Base-by-base conservation (phyloP, 148 eudicot species). In the Chenopodium album region DNA sequence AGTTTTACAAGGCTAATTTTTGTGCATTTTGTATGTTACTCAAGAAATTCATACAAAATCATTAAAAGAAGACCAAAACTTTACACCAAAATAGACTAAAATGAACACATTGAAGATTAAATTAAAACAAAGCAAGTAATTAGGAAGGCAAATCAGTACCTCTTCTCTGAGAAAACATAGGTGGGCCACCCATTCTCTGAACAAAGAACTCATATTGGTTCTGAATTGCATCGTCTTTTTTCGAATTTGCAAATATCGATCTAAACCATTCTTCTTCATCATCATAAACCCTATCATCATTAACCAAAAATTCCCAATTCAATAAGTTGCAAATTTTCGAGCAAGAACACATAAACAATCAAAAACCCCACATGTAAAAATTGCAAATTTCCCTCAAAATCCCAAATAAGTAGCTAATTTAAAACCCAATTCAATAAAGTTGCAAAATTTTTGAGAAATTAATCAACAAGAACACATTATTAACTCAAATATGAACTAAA, bases 181-280 rank as follows among this genome's bases (percentile, higher is more conserved):
- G 88, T 71, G 98, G 97, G 66, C 98, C 95, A 62, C 98, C 95
- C 98, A 93, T 94, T 88, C 98, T 89, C 68, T 94, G 97, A 81
- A 89, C 94, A 84, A 93, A 94, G 90, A 94, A 94, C 87, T 94
- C 94, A 13, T 93, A 94, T 76, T 94, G 98, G 85, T 94, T 94
- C 88, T 88, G 97, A 85, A 94, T 92, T 7, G 98, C 98, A 41
- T 93, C 98, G 86, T 94, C 98, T 84, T 94, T 94, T 82, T 86
- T 92, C 13, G 97, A 93, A 76, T 90, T 87, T 22, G 94, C 95
- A 82, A 94, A 94, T 76, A 94, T 91, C 67, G 93, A 90, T 74
- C 98, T 87, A 82, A 94, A 94, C 98, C 98, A 94, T 79, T 94
- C 97, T 79, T 94, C 98, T 23, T 93, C 94, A 66, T 94, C 98